A percentile compares a stretch with the other conserved stretches of the same genome.
These are phyloP conservation scores for Elsinoe arachidis DNA, from an alignment of 2,329 filamentous ascomycete species.

Conservation along the genomic window DNA sequence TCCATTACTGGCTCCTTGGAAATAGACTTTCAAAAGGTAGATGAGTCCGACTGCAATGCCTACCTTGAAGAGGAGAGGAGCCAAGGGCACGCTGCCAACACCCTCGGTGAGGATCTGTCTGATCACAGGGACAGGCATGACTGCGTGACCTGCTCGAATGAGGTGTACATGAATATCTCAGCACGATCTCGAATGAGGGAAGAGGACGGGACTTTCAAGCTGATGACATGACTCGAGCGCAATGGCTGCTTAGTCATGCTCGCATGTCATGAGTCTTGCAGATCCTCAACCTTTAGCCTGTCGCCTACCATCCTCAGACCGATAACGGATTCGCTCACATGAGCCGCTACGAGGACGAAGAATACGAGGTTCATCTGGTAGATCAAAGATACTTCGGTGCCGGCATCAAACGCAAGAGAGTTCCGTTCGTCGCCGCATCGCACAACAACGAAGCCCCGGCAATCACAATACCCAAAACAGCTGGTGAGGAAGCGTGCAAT, in stretches of 20 bases:
- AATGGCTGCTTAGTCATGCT: neutral
- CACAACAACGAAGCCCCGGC: constrained; percentile 17
- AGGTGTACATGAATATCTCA: too few relatives aligned
- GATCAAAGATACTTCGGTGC: constrained; percentile 54
- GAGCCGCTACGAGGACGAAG: constrained; percentile 36
- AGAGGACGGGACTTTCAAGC: too few relatives aligned
- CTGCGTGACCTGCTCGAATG: neutral
- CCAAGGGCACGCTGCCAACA: constrained; percentile 37
- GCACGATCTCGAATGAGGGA: too few relatives aligned
- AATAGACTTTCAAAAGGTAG: constrained; percentile 62
- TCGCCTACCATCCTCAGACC: neutral
- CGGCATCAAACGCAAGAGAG: constrained; percentile 52
- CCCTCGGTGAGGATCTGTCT: constrained; percentile 47
- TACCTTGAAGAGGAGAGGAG: constrained; percentile 38
- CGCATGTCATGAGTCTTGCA: neutral
- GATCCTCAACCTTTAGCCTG: neutral
- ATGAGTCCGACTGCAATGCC: constrained; percentile 45
- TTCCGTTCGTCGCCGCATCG: constrained; percentile 51
- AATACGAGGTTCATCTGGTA: constrained; percentile 49
- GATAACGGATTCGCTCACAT: constrained; percentile 35
- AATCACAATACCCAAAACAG: neutral
- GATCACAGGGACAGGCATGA: constrained; percentile 56
- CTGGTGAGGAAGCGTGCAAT: constrained; percentile 37
- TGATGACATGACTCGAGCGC: neutral
- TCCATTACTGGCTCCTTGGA: constrained; percentile 62